Conservation (phyloP, 345 rosid genomes). For the Triadica sebifera region DNA sequence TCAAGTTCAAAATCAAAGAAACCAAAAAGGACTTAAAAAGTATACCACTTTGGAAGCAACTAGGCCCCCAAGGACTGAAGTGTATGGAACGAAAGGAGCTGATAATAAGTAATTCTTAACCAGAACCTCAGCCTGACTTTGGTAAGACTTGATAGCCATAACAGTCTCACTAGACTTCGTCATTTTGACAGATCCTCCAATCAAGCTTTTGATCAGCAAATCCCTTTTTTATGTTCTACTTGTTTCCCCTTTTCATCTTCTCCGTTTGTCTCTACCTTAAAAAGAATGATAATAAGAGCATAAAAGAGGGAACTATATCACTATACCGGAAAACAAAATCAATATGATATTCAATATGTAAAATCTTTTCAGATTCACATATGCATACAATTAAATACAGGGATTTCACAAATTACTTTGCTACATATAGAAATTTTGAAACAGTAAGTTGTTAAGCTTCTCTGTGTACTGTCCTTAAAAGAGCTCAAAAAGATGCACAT, state of each 20-base stretch:
- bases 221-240: conserved; percentile 13
- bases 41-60: conserved; percentile 82
- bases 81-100: conserved; percentile 66
- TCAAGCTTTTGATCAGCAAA: conserved; percentile 8
- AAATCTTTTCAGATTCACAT: not conserved
- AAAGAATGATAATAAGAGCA: conserved; percentile 12
- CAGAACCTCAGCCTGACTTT: conserved; percentile 59
- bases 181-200: conserved; percentile 22
- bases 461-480: not conserved
- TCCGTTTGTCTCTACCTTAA: not conserved
- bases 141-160: conserved; percentile 63
- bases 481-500: not conserved
- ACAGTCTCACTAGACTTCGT: conserved; percentile 34
- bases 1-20: not conserved
- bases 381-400: not conserved
- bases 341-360: not conserved
- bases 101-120: conserved; percentile 59
- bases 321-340: not conserved
- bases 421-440: not conserved
- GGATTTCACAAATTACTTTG: not conserved
- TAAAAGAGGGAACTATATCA: not conserved
- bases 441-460: too few relatives aligned
- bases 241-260: conserved; percentile 9
- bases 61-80: conserved; percentile 68
- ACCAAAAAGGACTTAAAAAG: not conserved